phyloP scores from a whole-genome alignment of 371 early-diverging fungal genomes.

The Choanephora cucurbitarum region DNA sequence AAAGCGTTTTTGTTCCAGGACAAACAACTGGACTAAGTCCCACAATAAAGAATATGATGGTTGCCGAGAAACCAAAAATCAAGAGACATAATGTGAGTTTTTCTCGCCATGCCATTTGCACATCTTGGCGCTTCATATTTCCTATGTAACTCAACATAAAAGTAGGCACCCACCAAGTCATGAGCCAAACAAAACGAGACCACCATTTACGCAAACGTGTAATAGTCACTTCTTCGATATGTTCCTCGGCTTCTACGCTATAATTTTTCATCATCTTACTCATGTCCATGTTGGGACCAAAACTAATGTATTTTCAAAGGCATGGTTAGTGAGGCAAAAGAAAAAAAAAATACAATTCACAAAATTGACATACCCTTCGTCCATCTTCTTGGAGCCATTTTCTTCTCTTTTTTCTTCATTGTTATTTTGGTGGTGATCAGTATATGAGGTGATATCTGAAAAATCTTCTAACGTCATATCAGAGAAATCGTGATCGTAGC shows the following conservation, averaged over 20 bases:
- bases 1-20: slow-evolving; percentile 52
- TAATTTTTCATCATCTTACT: slow-evolving; percentile 50
- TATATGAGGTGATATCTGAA: slow-evolving; percentile 27
- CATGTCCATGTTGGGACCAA: slow-evolving; percentile 48
- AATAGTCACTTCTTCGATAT: slow-evolving; percentile 55
- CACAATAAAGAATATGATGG: slow-evolving; percentile 60
- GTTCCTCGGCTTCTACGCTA: slow-evolving; percentile 32
- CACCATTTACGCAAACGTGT: slow-evolving; percentile 67
- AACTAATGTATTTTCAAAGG: slow-evolving; percentile 12
- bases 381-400: slow-evolving; percentile 32
- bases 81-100: slow-evolving; percentile 82
- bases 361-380: slow-evolving; percentile 22
- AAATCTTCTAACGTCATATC: slow-evolving; percentile 38
- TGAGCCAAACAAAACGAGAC: slow-evolving; percentile 67
- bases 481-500: slow-evolving; percentile 39
- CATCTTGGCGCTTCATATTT: slow-evolving; percentile 83
- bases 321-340: too few relatives aligned
- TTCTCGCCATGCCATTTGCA: slow-evolving; percentile 94
- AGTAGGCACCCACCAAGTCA: slow-evolving; percentile 82
- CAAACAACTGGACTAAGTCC: slow-evolving; percentile 60
- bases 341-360: too few relatives aligned
- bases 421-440: slow-evolving; percentile 18
- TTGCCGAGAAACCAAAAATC: slow-evolving; percentile 58
- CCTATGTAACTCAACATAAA: slow-evolving; percentile 58
- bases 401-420: slow-evolving; percentile 35